Percentiles rank a stretch among this genome's conserved stretches.
Evolutionary conservation across 2,329 filamentous ascomycete species (phyloP).

Genomic region (Ustulina deusta): DNA sequence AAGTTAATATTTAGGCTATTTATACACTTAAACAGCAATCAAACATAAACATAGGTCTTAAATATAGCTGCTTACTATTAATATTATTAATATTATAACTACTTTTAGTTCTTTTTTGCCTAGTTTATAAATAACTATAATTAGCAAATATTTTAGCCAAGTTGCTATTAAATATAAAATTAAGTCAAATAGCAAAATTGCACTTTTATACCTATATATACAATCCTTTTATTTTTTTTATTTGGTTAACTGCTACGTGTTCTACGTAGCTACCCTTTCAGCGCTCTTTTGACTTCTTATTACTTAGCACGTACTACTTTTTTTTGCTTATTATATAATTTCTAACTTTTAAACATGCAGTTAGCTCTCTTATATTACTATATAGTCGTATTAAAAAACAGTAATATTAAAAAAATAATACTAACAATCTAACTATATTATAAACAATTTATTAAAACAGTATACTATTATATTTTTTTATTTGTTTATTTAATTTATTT

Average conservation of each 20-base stretch:
- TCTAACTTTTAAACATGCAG: neutral
- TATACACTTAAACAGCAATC: neutral
- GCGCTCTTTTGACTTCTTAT: neutral
- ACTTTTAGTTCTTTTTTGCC: neutral
- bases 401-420: too few species aligned
- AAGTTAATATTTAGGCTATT: neutral
- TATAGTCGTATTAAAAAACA: too few species aligned
- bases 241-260: neutral
- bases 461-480: too few species aligned
- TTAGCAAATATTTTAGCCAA: constrained; percentile 8
- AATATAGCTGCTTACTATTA: neutral
- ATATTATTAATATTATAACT: neutral
- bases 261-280: neutral
- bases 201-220: constrained; percentile 4
- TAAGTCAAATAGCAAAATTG: constrained; percentile 8
- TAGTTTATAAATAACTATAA: neutral
- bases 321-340: neutral
- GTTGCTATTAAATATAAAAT: constrained; percentile 18
- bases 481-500: too few species aligned
- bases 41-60: neutral
- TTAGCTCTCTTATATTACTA: too few species aligned
- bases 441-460: too few species aligned
- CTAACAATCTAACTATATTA: too few species aligned
- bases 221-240: neutral
- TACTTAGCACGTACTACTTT: neutral